Conservation (phyloP, 2,329 filamentous ascomycete genomes). For the Hawksworthiomyces lignivorus region DNA sequence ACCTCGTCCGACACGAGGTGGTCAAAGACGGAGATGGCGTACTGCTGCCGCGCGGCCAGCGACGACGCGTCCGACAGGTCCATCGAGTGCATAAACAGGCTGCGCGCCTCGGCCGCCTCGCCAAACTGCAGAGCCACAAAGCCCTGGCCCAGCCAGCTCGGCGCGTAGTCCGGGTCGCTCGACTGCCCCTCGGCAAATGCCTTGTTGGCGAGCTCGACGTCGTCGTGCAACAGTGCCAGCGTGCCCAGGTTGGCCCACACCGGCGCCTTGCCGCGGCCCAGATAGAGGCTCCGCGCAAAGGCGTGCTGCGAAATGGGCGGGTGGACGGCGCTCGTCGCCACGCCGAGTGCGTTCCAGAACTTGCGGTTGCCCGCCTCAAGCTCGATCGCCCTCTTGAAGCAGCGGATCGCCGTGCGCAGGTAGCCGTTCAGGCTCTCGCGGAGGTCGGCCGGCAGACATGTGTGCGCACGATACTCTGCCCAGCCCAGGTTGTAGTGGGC, state of each 20-base stretch:
- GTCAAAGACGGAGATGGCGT: conserved; percentile 75
- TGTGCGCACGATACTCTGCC: conserved; percentile 78
- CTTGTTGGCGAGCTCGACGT: conserved; percentile 78
- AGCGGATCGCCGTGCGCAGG: conserved; percentile 72
- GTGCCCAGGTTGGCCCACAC: conserved; percentile 89
- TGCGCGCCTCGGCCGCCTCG: conserved; percentile 67
- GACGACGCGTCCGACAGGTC: conserved; percentile 79
- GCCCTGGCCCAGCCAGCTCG: conserved; percentile 91
- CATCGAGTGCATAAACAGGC: conserved; percentile 88
- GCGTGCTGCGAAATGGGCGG: conserved; percentile 87
- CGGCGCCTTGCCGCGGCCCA: conserved; percentile 80
- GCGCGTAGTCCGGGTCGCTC: conserved; percentile 84
- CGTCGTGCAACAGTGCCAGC: conserved; percentile 76
- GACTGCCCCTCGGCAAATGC: conserved; percentile 88
- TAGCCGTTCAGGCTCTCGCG: conserved; percentile 58
- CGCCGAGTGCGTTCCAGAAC: conserved; percentile 94
- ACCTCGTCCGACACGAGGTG: conserved; percentile 53
- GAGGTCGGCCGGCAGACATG: conserved; percentile 47
- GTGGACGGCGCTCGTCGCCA: conserved; percentile 80
- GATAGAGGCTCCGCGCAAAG: conserved; percentile 82
- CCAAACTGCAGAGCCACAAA: conserved; percentile 72
- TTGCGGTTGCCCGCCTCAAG: conserved; percentile 88
- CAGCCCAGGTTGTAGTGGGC: conserved; percentile 96
- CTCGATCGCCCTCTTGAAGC: conserved; percentile 94
- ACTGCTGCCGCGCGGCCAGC: conserved; percentile 67